Percentiles rank a stretch among this genome's conserved stretches.
Evolutionary conservation across 108 stramenopile species (phyloP).

Genomic region (Craspedostauros australis): DNA sequence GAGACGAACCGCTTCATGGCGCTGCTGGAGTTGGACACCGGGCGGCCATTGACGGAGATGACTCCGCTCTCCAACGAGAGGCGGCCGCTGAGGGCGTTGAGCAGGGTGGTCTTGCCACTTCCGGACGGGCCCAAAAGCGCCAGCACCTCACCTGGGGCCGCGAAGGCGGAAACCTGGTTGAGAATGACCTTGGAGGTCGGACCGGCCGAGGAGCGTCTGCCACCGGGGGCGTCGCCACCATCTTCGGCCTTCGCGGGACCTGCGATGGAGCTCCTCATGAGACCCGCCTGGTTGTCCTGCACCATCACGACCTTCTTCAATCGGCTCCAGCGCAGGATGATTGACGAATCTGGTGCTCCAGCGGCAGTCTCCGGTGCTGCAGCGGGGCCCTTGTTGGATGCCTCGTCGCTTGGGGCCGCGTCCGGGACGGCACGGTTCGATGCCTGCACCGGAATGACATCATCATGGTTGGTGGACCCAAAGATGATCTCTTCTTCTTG

Average conservation of each 20-base stretch:
- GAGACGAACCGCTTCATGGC: constrained; percentile 45
- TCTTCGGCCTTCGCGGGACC: not conserved
- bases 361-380: not conserved
- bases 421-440: too few relatives aligned
- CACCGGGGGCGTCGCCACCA: not conserved
- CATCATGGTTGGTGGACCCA: too few relatives aligned
- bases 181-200: constrained; percentile 40
- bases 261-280: constrained; percentile 38
- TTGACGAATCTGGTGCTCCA: not conserved
- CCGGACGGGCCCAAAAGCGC: constrained; percentile 77
- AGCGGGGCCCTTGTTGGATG: too few relatives aligned
- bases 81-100: constrained; percentile 59
- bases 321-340: constrained; percentile 35
- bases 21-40: constrained; percentile 15
- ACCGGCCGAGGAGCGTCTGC: not conserved
- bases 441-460: too few relatives aligned
- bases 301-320: constrained; percentile 37
- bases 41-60: constrained; percentile 46
- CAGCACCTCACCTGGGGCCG: constrained; percentile 56
- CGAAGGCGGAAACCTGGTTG: constrained; percentile 50
- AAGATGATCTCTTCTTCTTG: too few relatives aligned
- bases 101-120: constrained; percentile 53
- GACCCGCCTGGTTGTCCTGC: constrained; percentile 17
- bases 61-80: constrained; percentile 38
- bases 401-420: too few relatives aligned